Percentiles rank a stretch among this genome's conserved stretches.
Evolutionary conservation across 2,329 filamentous ascomycete genomes (phyloP).

Genomic region (Pseudogymnoascus sp.): DNA sequence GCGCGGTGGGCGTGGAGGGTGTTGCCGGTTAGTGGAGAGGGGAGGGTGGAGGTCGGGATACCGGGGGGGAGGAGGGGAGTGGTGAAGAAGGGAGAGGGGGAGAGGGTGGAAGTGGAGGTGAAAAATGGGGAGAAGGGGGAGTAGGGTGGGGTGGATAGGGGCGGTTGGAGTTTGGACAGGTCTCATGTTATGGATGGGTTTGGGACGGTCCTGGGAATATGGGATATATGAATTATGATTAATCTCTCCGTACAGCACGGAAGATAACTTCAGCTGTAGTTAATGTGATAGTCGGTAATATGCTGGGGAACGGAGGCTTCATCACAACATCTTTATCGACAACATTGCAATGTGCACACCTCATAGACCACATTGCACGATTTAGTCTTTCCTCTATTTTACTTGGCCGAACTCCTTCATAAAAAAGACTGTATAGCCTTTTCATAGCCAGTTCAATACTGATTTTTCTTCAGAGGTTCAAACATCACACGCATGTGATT

Average conservation of each 20-base stretch:
- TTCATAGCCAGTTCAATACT: not conserved
- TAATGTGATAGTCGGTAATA: not conserved
- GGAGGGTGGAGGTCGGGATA: constrained; percentile 15
- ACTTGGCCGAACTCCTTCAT: not conserved
- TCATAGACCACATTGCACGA: not conserved
- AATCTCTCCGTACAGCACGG: not conserved
- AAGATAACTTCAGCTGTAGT: not conserved
- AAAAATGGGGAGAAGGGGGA: not conserved
- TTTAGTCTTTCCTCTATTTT: not conserved
- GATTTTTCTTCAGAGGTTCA: not conserved
- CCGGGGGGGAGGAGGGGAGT: constrained; percentile 19
- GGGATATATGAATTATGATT: not conserved
- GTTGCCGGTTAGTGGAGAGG: constrained; percentile 19
- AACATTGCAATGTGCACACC: not conserved
- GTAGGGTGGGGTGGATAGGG: not conserved
- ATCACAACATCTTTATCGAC: not conserved
- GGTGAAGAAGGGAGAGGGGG: constrained; percentile 17
- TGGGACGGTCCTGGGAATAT: not conserved
- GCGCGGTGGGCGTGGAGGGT: constrained; percentile 38
- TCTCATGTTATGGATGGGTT: not conserved
- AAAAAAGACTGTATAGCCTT: not conserved
- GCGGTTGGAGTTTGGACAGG: not conserved
- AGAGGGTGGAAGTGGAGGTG: constrained; percentile 14
- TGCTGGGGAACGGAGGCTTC: not conserved
- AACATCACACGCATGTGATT: not conserved